Evolutionary conservation across 2,329 filamentous ascomycete species (phyloP).

Genomic region (Colletotrichum euphorbiae): DNA sequence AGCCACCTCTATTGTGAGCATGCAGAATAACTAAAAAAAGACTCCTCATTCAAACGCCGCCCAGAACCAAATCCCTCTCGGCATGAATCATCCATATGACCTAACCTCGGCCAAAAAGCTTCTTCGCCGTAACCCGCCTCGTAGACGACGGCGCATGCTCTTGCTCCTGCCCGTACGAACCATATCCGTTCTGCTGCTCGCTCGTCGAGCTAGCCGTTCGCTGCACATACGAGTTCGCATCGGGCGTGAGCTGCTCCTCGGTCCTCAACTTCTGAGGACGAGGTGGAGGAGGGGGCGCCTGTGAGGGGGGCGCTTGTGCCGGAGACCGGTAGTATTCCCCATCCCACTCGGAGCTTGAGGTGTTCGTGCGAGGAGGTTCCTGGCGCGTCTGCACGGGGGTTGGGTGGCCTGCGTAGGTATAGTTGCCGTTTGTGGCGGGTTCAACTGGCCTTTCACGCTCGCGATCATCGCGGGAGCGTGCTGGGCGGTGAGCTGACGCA

Average conservation of each 20-base stretch:
- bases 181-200: conserved; percentile 35
- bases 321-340: conserved; percentile 43
- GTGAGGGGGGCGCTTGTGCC: conserved; percentile 30
- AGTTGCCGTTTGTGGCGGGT: conserved; percentile 20
- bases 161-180: conserved; percentile 21
- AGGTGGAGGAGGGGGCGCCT: conserved; percentile 48
- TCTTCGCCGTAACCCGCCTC: conserved; percentile 38
- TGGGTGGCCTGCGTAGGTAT: conserved; percentile 20
- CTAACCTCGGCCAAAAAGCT: conserved; percentile 39
- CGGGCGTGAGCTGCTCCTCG: conserved; percentile 37
- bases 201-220: conserved; percentile 13
- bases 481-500: conserved; percentile 13
- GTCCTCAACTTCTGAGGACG: conserved; percentile 49
- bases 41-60: background rate
- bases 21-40: no score
- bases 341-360: conserved; percentile 33
- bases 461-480: conserved; percentile 31
- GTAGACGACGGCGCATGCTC: conserved; percentile 28
- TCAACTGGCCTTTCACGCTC: conserved; percentile 12
- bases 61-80: fast-evolving
- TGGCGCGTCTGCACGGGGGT: conserved; percentile 22
- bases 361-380: conserved; percentile 31
- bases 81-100: background rate
- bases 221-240: conserved; percentile 16
- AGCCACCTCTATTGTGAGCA: no score